Evolutionary conservation across 257 asterid species (phyloP).

Genomic region (Petunia axillaris): DNA sequence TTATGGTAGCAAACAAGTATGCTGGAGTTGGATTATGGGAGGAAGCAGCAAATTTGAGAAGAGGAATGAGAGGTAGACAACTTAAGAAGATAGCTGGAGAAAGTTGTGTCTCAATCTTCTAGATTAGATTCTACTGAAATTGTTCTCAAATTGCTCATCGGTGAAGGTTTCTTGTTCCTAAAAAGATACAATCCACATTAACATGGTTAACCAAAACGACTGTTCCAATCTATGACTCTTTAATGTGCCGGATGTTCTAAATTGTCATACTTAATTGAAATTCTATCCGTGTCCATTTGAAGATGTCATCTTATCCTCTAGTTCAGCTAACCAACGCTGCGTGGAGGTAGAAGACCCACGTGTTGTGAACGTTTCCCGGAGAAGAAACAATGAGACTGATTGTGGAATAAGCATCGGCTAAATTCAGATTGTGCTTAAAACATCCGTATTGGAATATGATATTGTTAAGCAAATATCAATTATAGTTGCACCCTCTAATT

Average conservation of each 20-base stretch:
- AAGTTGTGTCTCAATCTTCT: conserved; percentile 50
- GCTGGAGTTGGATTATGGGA: conserved; percentile 73
- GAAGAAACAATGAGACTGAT: no score
- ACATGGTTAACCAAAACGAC: conserved; percentile 34
- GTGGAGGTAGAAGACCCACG: no score
- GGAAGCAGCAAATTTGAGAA: conserved; percentile 59
- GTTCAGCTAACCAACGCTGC: not conserved
- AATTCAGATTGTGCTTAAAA: no score
- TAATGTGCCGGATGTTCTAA: not conserved
- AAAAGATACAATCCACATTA: conserved; percentile 50
- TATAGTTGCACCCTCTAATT: not conserved
- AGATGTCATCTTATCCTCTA: not conserved
- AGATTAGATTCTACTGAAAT: conserved; percentile 46
- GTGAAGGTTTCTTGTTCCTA: conserved; percentile 43
- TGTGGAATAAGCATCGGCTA: no score
- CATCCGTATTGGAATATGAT: not conserved
- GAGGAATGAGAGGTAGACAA: conserved; percentile 51
- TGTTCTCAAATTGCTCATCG: conserved; percentile 35
- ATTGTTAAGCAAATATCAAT: not conserved
- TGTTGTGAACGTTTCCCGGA: no score
- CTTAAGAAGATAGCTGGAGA: conserved; percentile 70
- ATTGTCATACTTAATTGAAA: not conserved
- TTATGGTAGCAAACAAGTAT: conserved; percentile 71
- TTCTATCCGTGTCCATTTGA: not conserved
- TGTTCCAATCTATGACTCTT: not conserved